Conservation (phyloP, 2,329 filamentous ascomycete genomes). For the Apiospora saccharicola region DNA sequence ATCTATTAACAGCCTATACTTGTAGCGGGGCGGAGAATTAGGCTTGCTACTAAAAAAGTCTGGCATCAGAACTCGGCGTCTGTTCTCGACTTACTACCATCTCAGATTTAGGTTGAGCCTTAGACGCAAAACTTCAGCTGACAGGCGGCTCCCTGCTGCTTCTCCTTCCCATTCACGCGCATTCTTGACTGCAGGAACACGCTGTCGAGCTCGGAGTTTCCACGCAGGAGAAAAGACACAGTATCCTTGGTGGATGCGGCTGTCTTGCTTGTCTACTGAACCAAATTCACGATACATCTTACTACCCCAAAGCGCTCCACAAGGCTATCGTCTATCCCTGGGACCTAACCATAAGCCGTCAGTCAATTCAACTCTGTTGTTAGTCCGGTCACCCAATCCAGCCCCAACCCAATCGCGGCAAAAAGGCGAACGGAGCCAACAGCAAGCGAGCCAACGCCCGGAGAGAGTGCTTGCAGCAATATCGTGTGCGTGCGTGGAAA, state of each 20-base stretch:
- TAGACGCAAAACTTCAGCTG: slow-evolving; percentile 16
- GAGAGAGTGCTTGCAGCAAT: neutral
- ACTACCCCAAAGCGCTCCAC: slow-evolving; percentile 19
- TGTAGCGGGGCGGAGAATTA: slow-evolving; percentile 19
- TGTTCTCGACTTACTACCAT: slow-evolving; percentile 22
- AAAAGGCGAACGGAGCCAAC: slow-evolving; percentile 6
- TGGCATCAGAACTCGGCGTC: slow-evolving; percentile 18
- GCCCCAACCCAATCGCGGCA: slow-evolving; percentile 4
- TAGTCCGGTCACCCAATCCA: slow-evolving; percentile 11
- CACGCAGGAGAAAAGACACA: neutral
- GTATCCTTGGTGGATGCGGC: slow-evolving; percentile 4
- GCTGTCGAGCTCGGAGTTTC: slow-evolving; percentile 11
- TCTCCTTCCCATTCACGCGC: neutral
- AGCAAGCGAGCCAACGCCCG: slow-evolving; percentile 10
- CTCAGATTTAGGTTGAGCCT: slow-evolving; percentile 20
- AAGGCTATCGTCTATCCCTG: slow-evolving; percentile 17
- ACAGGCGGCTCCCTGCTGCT: slow-evolving; percentile 15
- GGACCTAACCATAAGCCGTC: slow-evolving; percentile 11
- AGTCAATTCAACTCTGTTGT: slow-evolving; percentile 15
- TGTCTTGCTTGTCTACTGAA: slow-evolving; percentile 18
- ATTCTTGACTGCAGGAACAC: neutral
- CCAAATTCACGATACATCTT: slow-evolving; percentile 16
- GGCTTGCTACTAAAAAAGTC: slow-evolving; percentile 13
- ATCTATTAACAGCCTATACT: slow-evolving; percentile 16
- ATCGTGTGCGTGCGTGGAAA: neutral